Conservation (phyloP, 768 basidiomycete species). For the Lactarius evosmus region DNA sequence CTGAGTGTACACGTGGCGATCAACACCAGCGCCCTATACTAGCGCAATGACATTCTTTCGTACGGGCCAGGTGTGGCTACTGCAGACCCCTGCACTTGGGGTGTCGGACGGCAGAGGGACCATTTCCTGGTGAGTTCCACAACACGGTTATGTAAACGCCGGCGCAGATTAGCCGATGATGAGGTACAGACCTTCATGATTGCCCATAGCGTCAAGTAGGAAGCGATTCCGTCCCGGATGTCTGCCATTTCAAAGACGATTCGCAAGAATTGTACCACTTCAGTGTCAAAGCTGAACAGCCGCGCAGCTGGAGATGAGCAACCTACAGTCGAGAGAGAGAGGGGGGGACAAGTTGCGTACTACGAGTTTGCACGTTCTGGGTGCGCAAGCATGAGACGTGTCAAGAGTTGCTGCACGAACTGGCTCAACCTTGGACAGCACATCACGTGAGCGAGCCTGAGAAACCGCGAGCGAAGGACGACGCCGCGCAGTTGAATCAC, state of each 20-base stretch:
- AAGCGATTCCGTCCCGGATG: slow-evolving; percentile 1
- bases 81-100: slow-evolving; percentile 18
- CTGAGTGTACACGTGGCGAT: not conserved
- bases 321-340: not conserved
- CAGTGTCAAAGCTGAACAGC: slow-evolving; percentile 18
- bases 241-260: not conserved
- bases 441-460: slow-evolving; percentile 15
- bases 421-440: slow-evolving; percentile 17
- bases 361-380: slow-evolving; percentile 15
- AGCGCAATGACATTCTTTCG: not conserved
- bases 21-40: not conserved
- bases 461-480: slow-evolving; percentile 12
- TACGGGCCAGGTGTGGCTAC: not conserved
- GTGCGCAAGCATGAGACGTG: slow-evolving; percentile 13
- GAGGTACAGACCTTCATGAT: slow-evolving; percentile 20
- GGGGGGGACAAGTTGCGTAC: not conserved
- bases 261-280: slow-evolving; percentile 13
- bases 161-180: not conserved
- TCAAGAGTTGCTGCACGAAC: slow-evolving; percentile 19
- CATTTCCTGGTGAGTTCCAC: slow-evolving; percentile 14
- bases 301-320: not conserved
- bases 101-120: slow-evolving; percentile 16
- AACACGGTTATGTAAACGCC: not conserved
- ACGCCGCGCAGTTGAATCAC: slow-evolving; percentile 9
- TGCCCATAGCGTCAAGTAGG: slow-evolving; percentile 9